These are phyloP conservation scores for Umbelopsis sp. DNA, from an alignment of 192 early-diverging fungal species.

Conservation along the genomic window DNA sequence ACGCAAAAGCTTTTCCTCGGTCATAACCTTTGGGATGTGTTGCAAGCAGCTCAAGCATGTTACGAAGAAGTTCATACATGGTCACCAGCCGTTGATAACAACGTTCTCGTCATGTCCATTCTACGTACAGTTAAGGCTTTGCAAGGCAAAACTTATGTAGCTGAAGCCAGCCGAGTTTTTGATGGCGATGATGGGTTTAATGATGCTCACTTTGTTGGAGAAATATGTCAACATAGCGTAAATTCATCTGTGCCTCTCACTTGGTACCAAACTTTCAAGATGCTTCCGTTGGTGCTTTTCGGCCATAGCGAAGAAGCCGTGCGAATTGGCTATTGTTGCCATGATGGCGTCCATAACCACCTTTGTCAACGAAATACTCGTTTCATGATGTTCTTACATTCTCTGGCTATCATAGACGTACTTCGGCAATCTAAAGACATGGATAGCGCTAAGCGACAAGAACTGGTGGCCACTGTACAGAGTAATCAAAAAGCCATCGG, in stretches of 20 bases:
- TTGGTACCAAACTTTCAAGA: slow-evolving; percentile 35
- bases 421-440: slow-evolving; percentile 6
- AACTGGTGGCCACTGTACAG: slow-evolving; percentile 6
- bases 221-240: slow-evolving; percentile 24
- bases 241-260: slow-evolving; percentile 32
- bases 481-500: slow-evolving; percentile 22
- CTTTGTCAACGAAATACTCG: slow-evolving; percentile 35
- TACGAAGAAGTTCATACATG: slow-evolving; percentile 31
- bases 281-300: slow-evolving; percentile 36
- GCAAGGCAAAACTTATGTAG: slow-evolving; percentile 30
- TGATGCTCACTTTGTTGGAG: slow-evolving; percentile 30
- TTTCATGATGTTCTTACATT: slow-evolving; percentile 29
- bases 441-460: not conserved
- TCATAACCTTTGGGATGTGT: slow-evolving; percentile 13
- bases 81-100: slow-evolving; percentile 29
- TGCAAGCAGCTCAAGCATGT: slow-evolving; percentile 26
- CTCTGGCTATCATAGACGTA: slow-evolving; percentile 31
- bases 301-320: slow-evolving; percentile 33
- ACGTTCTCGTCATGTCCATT: slow-evolving; percentile 30
- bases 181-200: slow-evolving; percentile 39
- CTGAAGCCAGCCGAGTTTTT: slow-evolving; percentile 24
- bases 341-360: slow-evolving; percentile 28
- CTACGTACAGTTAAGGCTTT: slow-evolving; percentile 34
- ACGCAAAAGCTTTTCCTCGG: slow-evolving; percentile 14
- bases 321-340: slow-evolving; percentile 19